Evolutionary conservation across 495 filamentous ascomycete species (phyloP), one percentile per base, ranked within the genome.

Genomic region (Staphylotrichum longicolle): DNA sequence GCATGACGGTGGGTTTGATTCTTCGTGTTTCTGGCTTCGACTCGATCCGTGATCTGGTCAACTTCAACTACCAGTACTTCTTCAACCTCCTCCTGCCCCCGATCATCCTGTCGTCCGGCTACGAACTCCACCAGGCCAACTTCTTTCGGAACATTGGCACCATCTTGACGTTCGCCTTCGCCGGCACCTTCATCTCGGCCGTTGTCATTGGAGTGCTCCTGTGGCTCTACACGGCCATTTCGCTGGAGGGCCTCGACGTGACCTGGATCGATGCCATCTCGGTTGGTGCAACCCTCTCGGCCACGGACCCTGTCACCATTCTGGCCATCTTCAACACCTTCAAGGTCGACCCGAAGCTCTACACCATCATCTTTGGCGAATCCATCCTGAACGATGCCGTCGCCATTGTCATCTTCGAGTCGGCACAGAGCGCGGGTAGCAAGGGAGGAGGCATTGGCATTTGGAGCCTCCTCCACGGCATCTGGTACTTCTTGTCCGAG

Each of bases 131-230:
- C 73, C 94, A 98, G 77, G 91, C 88, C 59, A 98, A 98, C 77
- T 98, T 98, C 79, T 98, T 98, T 73, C 90, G 95, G 56, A 96
- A 98, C 70, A 96, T 98, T 62, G 95, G 94, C 46, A 95, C 91
- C 3, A 98, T 98, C 64, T 80, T 98, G 57, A 96, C 94, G n/a
- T 98, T 98, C 72, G 94, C 94, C 9, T 98, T 98, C 66, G 92
- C 90, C 49, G 94, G 95, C 11, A 98, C 94, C 12, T 96, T 98
- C 72, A 93, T 98, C 60, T 98, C 95, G 39, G 95, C 94, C 51
- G 83, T 97, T 37, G 93, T 96, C 34, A 86, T 98, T 30, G 94
- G 91, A 12, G 72, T 91, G 46, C 85, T 98, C 49, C 78, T 98
- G 48, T 98, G 82, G 77, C 71, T 96, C 5, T 98, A 95, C 83